phyloP scores from a whole-genome alignment of 2,329 filamentous ascomycete genomes.

The Beauveria rudraprayagi region DNA sequence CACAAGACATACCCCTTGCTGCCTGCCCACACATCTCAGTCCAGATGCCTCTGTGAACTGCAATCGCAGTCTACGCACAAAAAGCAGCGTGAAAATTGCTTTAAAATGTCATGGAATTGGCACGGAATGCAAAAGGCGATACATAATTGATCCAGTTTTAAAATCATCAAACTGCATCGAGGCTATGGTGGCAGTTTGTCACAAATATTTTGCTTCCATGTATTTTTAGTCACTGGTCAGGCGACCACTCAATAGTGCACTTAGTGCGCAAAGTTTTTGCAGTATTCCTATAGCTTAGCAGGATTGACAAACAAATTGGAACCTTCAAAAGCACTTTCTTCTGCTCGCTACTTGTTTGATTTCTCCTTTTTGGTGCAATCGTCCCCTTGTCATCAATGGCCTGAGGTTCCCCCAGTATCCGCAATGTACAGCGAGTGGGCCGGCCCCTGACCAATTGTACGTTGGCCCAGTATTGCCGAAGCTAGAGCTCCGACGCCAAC shows the following conservation, averaged over 20 bases:
- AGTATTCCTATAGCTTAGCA: neutral
- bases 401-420: neutral
- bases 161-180: neutral
- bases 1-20: neutral
- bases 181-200: neutral
- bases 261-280: neutral
- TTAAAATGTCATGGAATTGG: neutral
- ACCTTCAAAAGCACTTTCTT: neutral
- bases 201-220: neutral
- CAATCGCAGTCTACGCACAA: neutral
- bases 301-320: neutral
- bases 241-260: neutral
- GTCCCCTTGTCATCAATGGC: neutral
- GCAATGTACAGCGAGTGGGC: neutral
- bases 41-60: neutral
- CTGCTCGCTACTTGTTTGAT: neutral
- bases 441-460: conserved; percentile 7
- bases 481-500: conserved; percentile 7
- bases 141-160: neutral
- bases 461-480: conserved; percentile 7
- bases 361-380: neutral
- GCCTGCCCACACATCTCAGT: neutral
- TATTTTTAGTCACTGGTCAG: conserved; percentile 2
- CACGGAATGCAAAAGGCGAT: neutral
- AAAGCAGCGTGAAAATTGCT: neutral